Base-by-base conservation (phyloP, 257 asterid species). In the Nicotiana benthamiana region DNA sequence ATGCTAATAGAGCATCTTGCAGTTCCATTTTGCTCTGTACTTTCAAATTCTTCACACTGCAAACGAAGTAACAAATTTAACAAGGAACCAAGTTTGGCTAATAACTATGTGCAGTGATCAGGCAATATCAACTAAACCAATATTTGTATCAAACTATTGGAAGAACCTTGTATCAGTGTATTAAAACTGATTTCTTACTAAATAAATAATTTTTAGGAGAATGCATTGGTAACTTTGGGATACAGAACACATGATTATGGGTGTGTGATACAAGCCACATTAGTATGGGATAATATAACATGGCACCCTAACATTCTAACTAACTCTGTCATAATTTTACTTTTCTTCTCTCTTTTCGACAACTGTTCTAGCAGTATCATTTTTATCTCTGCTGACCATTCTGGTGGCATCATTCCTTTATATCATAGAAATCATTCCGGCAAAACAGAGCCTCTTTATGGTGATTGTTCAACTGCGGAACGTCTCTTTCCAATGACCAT, bases 21-120 rank as follows among this genome's bases (percentile, higher is more conserved):
- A 96, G 78, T 79, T 91, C 94, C 75, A 18, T 77, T 85, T 96
- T 92, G 34, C 96, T 89, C 80, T 83, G 85, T 67, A 91, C 99
- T 28, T 75, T 89, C 63, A 92, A 84, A 87, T 96, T 96, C 91
- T 94, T 96, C 89, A 96, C 94, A 57, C 99, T 96, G 89, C 82
- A 83, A 59, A 75, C 15, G 53, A 20, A 82, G 82, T 26, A 85
- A 65, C 13, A 78, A 75, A 13, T 34, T 60, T 68, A 76, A 61
- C 24, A 20, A 48, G 24, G 36, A 15, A 78, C 15, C 57, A 84
- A 61, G 75, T 74, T 48, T 48, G 13, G 61, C 61, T 46, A 79
- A 11, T 40, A 40, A 40, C 12, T 43, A 70, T 64, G 48, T 65
- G 82, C 4, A 56, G 30, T 32, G 22, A 32, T 20, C n/a, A 68